These are phyloP conservation scores for Discostella stelligeroides DNA, from an alignment of 108 stramenopile genomes.

Conservation along the genomic window DNA sequence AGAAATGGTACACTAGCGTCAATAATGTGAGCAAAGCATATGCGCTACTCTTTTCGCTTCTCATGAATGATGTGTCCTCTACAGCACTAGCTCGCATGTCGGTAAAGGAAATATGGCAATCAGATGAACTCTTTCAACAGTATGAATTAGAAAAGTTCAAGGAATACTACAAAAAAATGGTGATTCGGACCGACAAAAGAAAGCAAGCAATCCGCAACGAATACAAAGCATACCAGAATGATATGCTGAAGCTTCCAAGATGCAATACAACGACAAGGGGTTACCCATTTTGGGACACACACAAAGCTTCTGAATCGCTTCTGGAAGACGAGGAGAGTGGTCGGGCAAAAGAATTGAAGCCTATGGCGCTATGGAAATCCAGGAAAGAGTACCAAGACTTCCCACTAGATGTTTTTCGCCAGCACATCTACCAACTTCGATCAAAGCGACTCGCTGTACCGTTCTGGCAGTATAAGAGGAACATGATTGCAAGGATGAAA, in stretches of 20 bases:
- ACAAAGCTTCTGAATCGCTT: not conserved
- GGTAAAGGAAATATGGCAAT: constrained; percentile 3
- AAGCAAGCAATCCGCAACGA: not conserved
- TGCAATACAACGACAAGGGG: not conserved
- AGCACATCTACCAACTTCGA: not conserved
- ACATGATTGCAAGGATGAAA: not conserved
- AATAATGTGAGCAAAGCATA: constrained; percentile 16
- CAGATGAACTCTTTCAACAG: constrained; percentile 4
- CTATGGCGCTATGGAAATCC: not conserved
- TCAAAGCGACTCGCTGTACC: not conserved
- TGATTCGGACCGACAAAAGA: not conserved
- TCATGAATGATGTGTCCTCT: constrained; percentile 2
- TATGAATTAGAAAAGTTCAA: constrained; percentile 4
- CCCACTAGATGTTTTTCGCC: not conserved
- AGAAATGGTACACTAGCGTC: constrained; percentile 9
- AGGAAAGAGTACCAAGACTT: constrained; percentile 4
- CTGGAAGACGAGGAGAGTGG: not conserved
- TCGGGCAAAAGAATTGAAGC: not conserved
- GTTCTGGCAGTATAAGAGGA: not conserved
- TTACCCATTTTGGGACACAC: not conserved
- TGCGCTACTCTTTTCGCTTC: not conserved
- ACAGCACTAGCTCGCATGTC: not conserved
- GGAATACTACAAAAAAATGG: constrained; percentile 1
- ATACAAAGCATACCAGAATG: not conserved
- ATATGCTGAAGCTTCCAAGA: not conserved